Evolutionary conservation across 1,284 basidiomycete species (phyloP).

Genomic region (Singerocomus inundabilis): DNA sequence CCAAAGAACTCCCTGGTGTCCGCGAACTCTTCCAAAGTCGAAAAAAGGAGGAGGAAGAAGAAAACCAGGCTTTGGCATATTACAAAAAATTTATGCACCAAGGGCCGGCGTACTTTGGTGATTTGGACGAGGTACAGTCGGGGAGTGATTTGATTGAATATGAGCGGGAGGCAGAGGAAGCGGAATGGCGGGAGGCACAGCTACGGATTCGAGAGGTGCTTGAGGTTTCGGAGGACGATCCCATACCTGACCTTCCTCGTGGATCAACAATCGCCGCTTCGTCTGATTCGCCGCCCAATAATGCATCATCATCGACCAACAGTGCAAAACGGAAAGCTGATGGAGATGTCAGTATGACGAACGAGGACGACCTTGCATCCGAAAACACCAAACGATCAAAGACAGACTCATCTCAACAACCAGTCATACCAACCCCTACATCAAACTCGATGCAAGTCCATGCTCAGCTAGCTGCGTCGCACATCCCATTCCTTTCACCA

Average conservation of each 20-base stretch:
- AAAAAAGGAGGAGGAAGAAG: slow-evolving; percentile 82
- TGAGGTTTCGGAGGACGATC: slow-evolving; percentile 50
- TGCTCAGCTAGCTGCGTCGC: slow-evolving; percentile 61
- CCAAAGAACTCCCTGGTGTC: slow-evolving; percentile 95
- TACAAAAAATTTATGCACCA: slow-evolving; percentile 91
- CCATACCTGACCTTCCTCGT: slow-evolving; percentile 52
- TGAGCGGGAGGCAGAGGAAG: slow-evolving; percentile 71
- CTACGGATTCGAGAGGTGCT: slow-evolving; percentile 55
- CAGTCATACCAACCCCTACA: slow-evolving; percentile 15
- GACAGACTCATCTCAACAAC: slow-evolving; percentile 7
- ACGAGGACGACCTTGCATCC: slow-evolving; percentile 9
- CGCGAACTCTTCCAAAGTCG: slow-evolving; percentile 88
- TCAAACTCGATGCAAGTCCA: slow-evolving; percentile 40
- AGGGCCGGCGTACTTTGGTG: slow-evolving; percentile 89
- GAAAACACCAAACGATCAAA: slow-evolving; percentile 26
- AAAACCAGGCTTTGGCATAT: slow-evolving; percentile 71
- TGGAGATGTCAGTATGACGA: slow-evolving; percentile 39
- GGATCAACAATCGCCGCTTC: slow-evolving; percentile 18
- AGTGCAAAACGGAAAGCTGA: slow-evolving; percentile 55
- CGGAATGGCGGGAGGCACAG: slow-evolving; percentile 78
- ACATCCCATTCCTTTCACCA: slow-evolving; percentile 73
- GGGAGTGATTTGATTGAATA: slow-evolving; percentile 68
- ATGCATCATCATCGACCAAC: slow-evolving; percentile 7
- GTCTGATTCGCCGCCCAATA: slow-evolving; percentile 22
- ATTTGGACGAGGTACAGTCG: slow-evolving; percentile 71